Conservation (phyloP, 2,329 filamentous ascomycete species). For the Venturia asperata region DNA sequence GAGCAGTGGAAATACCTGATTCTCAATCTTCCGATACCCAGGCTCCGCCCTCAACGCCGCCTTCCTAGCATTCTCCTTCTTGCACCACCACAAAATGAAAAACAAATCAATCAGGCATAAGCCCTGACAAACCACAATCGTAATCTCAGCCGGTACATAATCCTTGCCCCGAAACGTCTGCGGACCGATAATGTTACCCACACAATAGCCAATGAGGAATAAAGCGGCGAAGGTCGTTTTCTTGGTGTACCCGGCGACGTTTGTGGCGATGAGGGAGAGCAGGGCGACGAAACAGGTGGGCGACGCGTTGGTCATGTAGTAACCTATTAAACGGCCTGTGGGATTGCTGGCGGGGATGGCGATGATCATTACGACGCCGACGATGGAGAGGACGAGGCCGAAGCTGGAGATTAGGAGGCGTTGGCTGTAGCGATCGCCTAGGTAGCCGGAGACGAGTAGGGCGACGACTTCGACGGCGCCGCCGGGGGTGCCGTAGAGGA, state of each 20-base stretch:
- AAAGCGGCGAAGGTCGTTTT: constrained; percentile 52
- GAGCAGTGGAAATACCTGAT: constrained; percentile 49
- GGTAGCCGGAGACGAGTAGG: constrained; percentile 48
- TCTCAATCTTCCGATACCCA: constrained; percentile 55
- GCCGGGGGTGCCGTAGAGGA: constrained; percentile 58
- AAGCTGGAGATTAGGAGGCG: constrained; percentile 50
- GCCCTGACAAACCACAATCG: constrained; percentile 53
- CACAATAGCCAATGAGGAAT: constrained; percentile 46
- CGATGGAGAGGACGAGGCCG: constrained; percentile 47
- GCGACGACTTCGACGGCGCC: constrained; percentile 58
- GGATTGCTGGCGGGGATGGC: constrained; percentile 53
- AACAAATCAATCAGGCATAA: constrained; percentile 48
- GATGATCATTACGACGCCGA: constrained; percentile 59
- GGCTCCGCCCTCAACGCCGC: constrained; percentile 44
- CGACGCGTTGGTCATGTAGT: constrained; percentile 56
- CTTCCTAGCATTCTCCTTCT: constrained; percentile 53
- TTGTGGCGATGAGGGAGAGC: constrained; percentile 56
- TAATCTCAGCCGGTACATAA: constrained; percentile 58
- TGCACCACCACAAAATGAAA: constrained; percentile 59
- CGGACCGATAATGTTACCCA: constrained; percentile 49
- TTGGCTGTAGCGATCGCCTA: constrained; percentile 51
- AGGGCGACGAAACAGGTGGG: constrained; percentile 58
- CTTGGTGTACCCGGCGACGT: constrained; percentile 53
- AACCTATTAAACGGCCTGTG: constrained; percentile 54
- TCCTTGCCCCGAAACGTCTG: constrained; percentile 45